Evolutionary conservation across 2,329 filamentous ascomycete genomes (phyloP).

Genomic region (Cercospora brassicicola): DNA sequence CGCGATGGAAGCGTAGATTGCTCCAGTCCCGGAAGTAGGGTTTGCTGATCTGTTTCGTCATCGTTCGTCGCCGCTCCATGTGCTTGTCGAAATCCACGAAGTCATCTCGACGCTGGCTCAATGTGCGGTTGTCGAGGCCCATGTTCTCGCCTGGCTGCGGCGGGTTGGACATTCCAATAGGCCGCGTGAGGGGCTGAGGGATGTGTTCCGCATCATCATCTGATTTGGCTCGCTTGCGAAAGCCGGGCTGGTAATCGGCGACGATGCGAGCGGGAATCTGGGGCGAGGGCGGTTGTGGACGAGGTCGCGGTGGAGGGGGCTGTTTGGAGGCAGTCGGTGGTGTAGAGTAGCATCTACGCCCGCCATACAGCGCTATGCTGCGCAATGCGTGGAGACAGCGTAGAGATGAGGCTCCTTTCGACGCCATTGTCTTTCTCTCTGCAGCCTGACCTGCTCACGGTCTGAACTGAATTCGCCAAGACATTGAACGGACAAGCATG

Average conservation of each 20-base stretch:
- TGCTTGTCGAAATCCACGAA: constrained; percentile 86
- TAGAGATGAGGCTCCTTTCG: constrained; percentile 38
- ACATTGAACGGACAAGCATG: constrained; percentile 20
- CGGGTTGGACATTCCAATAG: constrained; percentile 76
- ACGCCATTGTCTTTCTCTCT: constrained; percentile 14
- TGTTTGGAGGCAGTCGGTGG: constrained; percentile 19
- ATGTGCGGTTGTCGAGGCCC: constrained; percentile 67
- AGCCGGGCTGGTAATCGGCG: constrained; percentile 26
- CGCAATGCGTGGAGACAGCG: constrained; percentile 34
- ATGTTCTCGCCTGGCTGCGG: constrained; percentile 79
- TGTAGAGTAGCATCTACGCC: constrained; percentile 30
- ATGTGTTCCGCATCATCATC: constrained; percentile 47
- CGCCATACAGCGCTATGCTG: constrained; percentile 27
- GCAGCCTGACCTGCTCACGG: not conserved
- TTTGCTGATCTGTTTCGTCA: constrained; percentile 74
- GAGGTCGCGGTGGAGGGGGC: constrained; percentile 23
- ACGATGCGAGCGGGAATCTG: constrained; percentile 19
- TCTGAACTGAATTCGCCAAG: not conserved
- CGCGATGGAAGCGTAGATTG: constrained; percentile 76
- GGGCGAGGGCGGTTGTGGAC: constrained; percentile 14
- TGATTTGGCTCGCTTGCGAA: constrained; percentile 25
- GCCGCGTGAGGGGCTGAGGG: constrained; percentile 61
- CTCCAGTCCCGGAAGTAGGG: constrained; percentile 97
- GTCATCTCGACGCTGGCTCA: constrained; percentile 71
- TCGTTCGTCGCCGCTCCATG: constrained; percentile 68